Conservation (phyloP, 2,329 filamentous ascomycete species). For the Penicillium sp. region DNA sequence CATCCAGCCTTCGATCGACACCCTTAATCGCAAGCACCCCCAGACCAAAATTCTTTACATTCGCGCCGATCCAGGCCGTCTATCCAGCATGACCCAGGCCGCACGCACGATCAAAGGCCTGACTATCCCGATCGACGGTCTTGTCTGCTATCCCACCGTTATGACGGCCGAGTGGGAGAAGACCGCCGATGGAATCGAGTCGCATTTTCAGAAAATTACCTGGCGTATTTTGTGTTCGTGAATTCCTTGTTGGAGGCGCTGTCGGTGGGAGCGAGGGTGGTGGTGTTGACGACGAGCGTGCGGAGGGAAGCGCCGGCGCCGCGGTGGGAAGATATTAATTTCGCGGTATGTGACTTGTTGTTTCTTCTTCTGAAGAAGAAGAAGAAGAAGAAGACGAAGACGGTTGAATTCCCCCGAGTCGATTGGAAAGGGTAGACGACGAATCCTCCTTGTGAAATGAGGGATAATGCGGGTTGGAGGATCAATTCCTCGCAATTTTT, state of each 20-base stretch:
- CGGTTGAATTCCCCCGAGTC: no score
- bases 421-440: no score
- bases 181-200: constrained; percentile 20
- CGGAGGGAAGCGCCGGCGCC: constrained; percentile 16
- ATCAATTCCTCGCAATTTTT: no score
- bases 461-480: no score
- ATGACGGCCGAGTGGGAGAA: constrained; percentile 15
- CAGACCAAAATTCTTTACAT: constrained; percentile 19
- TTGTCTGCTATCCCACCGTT: constrained; percentile 17
- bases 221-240: constrained; percentile 21
- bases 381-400: no score
- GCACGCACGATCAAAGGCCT: constrained; percentile 13
- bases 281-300: constrained; percentile 20
- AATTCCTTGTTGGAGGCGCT: constrained; percentile 15
- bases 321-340: constrained; percentile 17
- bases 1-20: constrained; percentile 22
- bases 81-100: constrained; percentile 15
- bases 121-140: constrained; percentile 17
- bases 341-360: constrained; percentile 13
- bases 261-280: constrained; percentile 11
- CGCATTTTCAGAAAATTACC: constrained; percentile 24
- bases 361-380: background rate
- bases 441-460: no score
- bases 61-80: constrained; percentile 9
- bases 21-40: constrained; percentile 17